These are phyloP conservation scores for Hymenoscyphus linearis DNA, from an alignment of 2,329 filamentous ascomycete genomes.

Conservation along the genomic window DNA sequence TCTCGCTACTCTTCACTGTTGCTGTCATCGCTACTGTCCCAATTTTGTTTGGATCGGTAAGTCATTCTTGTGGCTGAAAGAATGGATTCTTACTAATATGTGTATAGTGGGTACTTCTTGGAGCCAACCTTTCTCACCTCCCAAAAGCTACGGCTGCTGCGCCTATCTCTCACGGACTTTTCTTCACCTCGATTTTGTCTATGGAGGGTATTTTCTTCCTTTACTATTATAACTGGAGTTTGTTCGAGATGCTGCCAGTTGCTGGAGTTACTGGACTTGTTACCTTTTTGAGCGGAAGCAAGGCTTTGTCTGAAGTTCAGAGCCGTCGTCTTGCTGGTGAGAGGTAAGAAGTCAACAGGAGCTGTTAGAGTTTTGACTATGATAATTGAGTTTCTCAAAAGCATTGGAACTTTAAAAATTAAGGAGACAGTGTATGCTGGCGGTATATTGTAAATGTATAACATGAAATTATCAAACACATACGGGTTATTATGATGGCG, in stretches of 20 bases:
- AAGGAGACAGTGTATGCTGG: constrained; percentile 5
- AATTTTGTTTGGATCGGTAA: constrained; percentile 63
- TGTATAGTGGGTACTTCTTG: constrained; percentile 69
- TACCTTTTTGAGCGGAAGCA: constrained; percentile 80
- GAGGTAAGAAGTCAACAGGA: constrained; percentile 17
- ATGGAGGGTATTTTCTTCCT: constrained; percentile 92
- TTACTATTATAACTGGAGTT: constrained; percentile 88
- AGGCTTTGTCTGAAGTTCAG: constrained; percentile 90
- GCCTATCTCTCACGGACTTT: constrained; percentile 75
- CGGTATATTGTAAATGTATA: constrained; percentile 11
- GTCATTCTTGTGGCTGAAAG: constrained; percentile 29
- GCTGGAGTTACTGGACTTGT: constrained; percentile 62
- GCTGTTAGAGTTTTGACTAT: background rate
- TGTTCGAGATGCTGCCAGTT: constrained; percentile 82
- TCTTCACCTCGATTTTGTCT: constrained; percentile 79
- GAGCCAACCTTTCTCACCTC: constrained; percentile 77
- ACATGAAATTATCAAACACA: constrained; percentile 11
- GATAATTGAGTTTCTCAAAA: constrained; percentile 1
- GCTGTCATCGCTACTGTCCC: constrained; percentile 71
- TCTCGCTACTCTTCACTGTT: constrained; percentile 72
- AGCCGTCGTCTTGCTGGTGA: constrained; percentile 68
- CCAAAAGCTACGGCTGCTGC: constrained; percentile 68
- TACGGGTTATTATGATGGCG: background rate
- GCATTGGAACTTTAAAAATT: constrained; percentile 16
- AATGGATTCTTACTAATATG: constrained; percentile 17